Evolutionary conservation across 192 early-diverging fungal genomes (phyloP).

Genomic region (Gigaspora rosea): DNA sequence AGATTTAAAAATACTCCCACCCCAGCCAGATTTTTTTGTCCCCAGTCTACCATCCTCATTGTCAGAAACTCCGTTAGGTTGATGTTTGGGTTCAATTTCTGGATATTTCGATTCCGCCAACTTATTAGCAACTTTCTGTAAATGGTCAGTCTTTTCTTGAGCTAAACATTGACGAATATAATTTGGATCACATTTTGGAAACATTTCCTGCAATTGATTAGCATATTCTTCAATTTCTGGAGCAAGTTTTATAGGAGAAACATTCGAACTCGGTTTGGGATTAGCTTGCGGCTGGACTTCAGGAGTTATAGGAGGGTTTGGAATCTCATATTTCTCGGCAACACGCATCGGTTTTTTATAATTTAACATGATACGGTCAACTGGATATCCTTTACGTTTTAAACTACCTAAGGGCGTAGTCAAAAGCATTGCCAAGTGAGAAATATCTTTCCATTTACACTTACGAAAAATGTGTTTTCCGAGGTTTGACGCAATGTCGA

Average conservation of each 20-base stretch:
- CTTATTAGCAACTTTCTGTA: conserved; percentile 59
- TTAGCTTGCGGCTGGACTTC: too few species aligned
- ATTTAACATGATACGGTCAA: conserved; percentile 56
- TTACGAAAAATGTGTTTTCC: not conserved
- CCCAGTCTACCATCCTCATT: not conserved
- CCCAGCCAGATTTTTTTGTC: not conserved
- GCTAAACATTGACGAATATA: conserved; percentile 56
- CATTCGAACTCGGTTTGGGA: too few species aligned
- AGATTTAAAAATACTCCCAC: not conserved
- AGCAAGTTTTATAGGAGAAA: not conserved
- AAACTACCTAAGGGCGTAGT: not conserved
- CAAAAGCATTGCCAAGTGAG: not conserved
- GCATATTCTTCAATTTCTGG: not conserved
- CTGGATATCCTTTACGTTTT: conserved; percentile 46
- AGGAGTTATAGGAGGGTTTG: not conserved
- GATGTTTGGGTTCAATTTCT: conserved; percentile 5
- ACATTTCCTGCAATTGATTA: conserved; percentile 53
- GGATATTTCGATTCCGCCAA: conserved; percentile 63
- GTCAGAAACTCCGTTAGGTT: not conserved
- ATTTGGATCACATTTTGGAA: conserved; percentile 64
- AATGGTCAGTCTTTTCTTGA: conserved; percentile 53
- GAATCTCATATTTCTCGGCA: conserved; percentile 23
- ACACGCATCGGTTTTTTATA: conserved; percentile 38
- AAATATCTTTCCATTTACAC: not conserved
- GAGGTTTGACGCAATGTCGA: not conserved